Evolutionary conservation across 1,284 basidiomycete genomes (phyloP).

Genomic region (Fistulina hepatica): DNA sequence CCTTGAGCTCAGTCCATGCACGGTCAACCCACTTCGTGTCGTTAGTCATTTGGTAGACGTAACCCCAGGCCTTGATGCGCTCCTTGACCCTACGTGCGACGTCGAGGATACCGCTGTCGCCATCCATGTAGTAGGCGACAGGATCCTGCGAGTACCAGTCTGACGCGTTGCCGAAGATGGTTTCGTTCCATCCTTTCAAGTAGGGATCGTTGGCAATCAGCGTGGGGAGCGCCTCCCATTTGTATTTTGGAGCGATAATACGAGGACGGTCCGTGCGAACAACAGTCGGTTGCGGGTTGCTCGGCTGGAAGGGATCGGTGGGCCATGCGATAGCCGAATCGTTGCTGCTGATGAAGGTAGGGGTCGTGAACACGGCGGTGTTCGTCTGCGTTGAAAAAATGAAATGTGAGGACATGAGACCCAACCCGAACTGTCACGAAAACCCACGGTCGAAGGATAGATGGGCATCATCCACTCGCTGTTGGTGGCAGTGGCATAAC

Average conservation of each 20-base stretch:
- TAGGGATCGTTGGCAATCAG: constrained; percentile 83
- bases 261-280: constrained; percentile 79
- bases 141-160: constrained; percentile 50
- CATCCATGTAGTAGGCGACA: constrained; percentile 70
- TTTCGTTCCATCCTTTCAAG: constrained; percentile 80
- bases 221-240: constrained; percentile 79
- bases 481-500: constrained; percentile 68
- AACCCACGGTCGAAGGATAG: constrained; percentile 80
- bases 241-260: constrained; percentile 84
- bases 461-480: constrained; percentile 68
- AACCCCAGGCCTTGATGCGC: constrained; percentile 87
- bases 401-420: background rate
- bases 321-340: constrained; percentile 59
- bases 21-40: constrained; percentile 84
- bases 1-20: constrained; percentile 74
- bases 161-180: constrained; percentile 87
- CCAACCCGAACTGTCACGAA: constrained; percentile 1
- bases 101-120: constrained; percentile 88
- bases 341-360: constrained; percentile 54
- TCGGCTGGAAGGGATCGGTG: constrained; percentile 58
- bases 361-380: constrained; percentile 62
- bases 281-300: constrained; percentile 43
- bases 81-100: constrained; percentile 84
- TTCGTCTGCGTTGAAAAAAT: constrained; percentile 53
- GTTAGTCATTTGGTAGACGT: constrained; percentile 84